Percentiles rank a stretch among this genome's conserved stretches.
phyloP scores from a whole-genome alignment of 2,329 filamentous ascomycete genomes.

The Penicillium nordicum region DNA sequence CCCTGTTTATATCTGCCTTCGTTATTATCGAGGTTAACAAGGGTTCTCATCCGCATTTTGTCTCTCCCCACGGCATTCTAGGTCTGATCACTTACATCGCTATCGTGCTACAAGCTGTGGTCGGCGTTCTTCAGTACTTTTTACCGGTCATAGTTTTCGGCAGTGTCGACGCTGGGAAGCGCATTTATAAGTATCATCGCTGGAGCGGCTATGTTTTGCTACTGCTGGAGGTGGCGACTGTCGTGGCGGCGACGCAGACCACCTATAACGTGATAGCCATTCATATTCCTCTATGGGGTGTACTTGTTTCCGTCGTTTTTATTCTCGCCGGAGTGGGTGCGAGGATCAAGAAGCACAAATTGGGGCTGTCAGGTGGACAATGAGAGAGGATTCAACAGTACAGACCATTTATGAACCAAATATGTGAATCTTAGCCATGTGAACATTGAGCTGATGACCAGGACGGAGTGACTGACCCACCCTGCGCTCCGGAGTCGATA shows the following conservation, averaged over 20 bases:
- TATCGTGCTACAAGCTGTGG: constrained; percentile 67
- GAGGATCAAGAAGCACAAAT: constrained; percentile 76
- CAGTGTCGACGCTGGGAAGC: constrained; percentile 73
- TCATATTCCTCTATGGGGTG: constrained; percentile 72
- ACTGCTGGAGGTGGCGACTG: constrained; percentile 67
- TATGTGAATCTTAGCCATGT: neutral
- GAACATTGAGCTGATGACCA: too few species aligned
- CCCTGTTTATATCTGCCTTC: constrained; percentile 41
- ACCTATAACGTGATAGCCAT: constrained; percentile 67
- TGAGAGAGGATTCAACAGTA: neutral
- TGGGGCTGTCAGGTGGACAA: constrained; percentile 50
- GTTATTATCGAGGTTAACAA: constrained; percentile 69
- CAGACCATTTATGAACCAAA: too few species aligned
- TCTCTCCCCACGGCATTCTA: constrained; percentile 75
- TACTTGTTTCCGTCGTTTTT: constrained; percentile 63
- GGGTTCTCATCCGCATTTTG: constrained; percentile 63
- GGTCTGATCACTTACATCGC: constrained; percentile 72
- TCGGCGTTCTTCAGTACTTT: constrained; percentile 82
- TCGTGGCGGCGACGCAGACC: constrained; percentile 72
- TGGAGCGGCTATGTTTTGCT: constrained; percentile 71
- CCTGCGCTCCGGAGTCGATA: neutral
- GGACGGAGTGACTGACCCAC: too few species aligned
- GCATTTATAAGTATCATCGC: constrained; percentile 87
- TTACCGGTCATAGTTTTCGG: constrained; percentile 67
- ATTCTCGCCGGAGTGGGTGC: constrained; percentile 70